Conservation (phyloP, 441 rosid genomes). For the Gossypium gossypioides region DNA sequence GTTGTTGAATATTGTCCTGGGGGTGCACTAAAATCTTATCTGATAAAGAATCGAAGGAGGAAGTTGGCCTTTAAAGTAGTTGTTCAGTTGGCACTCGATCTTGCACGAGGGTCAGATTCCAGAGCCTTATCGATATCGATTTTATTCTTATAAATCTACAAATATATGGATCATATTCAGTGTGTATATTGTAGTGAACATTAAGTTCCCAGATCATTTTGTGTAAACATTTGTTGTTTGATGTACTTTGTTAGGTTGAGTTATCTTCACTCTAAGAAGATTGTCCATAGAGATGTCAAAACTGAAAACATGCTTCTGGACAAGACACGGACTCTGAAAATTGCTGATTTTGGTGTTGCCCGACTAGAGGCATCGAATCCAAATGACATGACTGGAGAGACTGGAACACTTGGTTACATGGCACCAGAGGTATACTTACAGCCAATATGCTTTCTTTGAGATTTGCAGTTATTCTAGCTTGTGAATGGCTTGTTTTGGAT, state of each 20-base stretch:
- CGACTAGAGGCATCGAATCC: slow-evolving; percentile 70
- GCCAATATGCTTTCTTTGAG: slow-evolving; percentile 2
- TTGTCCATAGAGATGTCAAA: slow-evolving; percentile 70
- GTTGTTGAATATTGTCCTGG: slow-evolving; percentile 66
- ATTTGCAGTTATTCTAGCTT: not conserved
- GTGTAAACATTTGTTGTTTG: not conserved
- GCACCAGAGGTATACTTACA: slow-evolving; percentile 53
- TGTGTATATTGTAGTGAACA: not conserved
- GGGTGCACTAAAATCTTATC: slow-evolving; percentile 55
- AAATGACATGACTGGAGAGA: slow-evolving; percentile 74
- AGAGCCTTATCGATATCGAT: not conserved
- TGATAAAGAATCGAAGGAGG: slow-evolving; percentile 56
- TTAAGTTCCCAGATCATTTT: not conserved
- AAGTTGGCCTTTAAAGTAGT: slow-evolving; percentile 68
- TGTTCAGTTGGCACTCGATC: slow-evolving; percentile 60
- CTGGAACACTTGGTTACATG: slow-evolving; percentile 76
- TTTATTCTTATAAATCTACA: not conserved
- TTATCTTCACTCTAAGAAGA: slow-evolving; percentile 58
- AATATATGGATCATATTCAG: not conserved
- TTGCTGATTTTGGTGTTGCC: slow-evolving; percentile 71
- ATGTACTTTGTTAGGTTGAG: slow-evolving; percentile 34
- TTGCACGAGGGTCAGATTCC: slow-evolving; percentile 54
- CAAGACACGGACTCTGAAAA: slow-evolving; percentile 55
- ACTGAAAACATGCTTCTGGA: slow-evolving; percentile 73
- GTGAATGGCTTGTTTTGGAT: not conserved